Conservation (phyloP, 352 stramenopile genomes). For the Phytophthora litchii region DNA sequence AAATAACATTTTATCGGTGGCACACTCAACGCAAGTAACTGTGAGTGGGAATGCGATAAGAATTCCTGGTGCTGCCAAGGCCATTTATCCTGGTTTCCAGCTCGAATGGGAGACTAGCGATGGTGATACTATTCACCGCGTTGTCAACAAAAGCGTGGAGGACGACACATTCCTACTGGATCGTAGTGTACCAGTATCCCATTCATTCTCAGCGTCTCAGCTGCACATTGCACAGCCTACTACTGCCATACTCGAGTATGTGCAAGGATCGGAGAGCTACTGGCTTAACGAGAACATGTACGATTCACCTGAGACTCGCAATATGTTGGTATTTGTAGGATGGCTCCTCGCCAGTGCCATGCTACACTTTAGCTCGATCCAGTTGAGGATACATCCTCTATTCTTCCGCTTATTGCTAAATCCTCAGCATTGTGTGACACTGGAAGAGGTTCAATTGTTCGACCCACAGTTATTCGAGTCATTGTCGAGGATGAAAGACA, state of each 20-base stretch:
- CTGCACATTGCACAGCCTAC: constrained; percentile 50
- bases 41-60: constrained; percentile 58
- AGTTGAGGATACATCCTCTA: constrained; percentile 48
- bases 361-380: constrained; percentile 45
- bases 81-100: constrained; percentile 37
- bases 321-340: constrained; percentile 51
- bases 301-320: constrained; percentile 42
- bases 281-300: constrained; percentile 56
- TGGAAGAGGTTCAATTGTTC: constrained; percentile 55
- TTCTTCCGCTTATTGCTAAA: constrained; percentile 61
- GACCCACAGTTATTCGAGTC: constrained; percentile 51
- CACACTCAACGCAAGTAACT: constrained; percentile 30
- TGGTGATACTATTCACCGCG: constrained; percentile 38
- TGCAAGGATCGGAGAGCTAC: constrained; percentile 65
- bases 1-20: background rate
- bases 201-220: constrained; percentile 47
- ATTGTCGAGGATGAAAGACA: constrained; percentile 52
- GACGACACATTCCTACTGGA: constrained; percentile 57
- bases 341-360: constrained; percentile 71
- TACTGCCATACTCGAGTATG: constrained; percentile 53
- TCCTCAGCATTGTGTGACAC: constrained; percentile 29
- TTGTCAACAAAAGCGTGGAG: constrained; percentile 58
- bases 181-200: constrained; percentile 30
- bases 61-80: constrained; percentile 29
- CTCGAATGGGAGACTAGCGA: constrained; percentile 38